Conservation (phyloP, 179 eudicot species). For the Carnegiea gigantea region DNA sequence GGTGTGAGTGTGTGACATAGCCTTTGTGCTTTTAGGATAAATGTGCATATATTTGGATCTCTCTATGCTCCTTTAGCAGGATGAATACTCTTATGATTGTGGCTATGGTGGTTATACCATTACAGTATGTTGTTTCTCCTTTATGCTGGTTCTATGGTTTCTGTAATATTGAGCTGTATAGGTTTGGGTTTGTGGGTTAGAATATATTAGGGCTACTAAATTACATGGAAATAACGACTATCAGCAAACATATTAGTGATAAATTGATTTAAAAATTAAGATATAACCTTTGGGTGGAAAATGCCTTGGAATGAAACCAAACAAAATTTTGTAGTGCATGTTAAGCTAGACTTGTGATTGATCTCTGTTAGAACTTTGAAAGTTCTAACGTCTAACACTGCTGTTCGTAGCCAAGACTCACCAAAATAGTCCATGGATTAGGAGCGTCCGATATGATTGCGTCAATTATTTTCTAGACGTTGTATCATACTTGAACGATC, state of each 20-base stretch:
- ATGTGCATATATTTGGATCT: neutral
- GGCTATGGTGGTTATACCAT: neutral
- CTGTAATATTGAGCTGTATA: neutral
- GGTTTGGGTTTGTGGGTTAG: neutral
- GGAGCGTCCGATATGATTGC: neutral
- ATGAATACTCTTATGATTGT: neutral
- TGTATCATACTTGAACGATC: neutral
- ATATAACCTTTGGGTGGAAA: neutral
- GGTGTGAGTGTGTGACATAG: no score
- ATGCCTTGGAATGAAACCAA: neutral
- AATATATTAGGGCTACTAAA: neutral
- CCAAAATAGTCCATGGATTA: neutral
- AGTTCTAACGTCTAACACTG: neutral
- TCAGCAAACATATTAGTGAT: neutral
- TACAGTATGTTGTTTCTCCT: neutral
- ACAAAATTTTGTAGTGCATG: neutral
- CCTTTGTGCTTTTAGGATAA: neutral
- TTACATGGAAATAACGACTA: neutral
- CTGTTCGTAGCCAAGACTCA: neutral
- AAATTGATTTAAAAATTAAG: neutral
- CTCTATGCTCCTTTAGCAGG: neutral
- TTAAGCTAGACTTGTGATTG: neutral
- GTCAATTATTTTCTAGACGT: neutral
- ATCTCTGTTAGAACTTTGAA: neutral
- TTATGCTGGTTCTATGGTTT: neutral